phyloP scores from a whole-genome alignment of 2,329 filamentous ascomycete genomes.

The Dactylonectria macrodidyma region DNA sequence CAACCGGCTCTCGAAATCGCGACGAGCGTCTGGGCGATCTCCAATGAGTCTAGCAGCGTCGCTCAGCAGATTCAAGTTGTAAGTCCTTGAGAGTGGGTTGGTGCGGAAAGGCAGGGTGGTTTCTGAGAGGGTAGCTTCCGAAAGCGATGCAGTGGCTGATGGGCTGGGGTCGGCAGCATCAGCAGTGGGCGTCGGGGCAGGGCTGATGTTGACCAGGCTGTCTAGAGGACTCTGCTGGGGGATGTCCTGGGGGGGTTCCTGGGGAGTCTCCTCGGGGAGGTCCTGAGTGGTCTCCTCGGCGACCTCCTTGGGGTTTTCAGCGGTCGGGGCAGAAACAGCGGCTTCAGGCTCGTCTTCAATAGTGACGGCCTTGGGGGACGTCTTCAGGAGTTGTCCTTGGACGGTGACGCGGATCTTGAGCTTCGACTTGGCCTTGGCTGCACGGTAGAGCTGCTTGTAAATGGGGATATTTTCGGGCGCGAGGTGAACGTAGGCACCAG shows the following conservation, averaged over 20 bases:
- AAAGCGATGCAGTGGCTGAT: slow-evolving; percentile 31
- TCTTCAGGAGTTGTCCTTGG: slow-evolving; percentile 52
- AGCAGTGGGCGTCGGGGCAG: slow-evolving; percentile 34
- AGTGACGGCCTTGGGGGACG: slow-evolving; percentile 59
- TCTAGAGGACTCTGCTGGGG: slow-evolving; percentile 36
- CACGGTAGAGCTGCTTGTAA: slow-evolving; percentile 97
- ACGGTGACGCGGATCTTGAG: slow-evolving; percentile 85
- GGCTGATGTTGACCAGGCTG: slow-evolving; percentile 31
- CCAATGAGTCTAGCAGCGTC: slow-evolving; percentile 47
- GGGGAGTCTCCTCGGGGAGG: slow-evolving; percentile 22
- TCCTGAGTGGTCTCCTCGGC: slow-evolving; percentile 28
- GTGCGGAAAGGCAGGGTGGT: slow-evolving; percentile 43
- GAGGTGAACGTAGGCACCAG: slow-evolving; percentile 83
- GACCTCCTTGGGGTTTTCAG: slow-evolving; percentile 26
- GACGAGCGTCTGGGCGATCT: slow-evolving; percentile 40
- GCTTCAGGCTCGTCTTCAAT: slow-evolving; percentile 66
- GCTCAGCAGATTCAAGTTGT: slow-evolving; percentile 45
- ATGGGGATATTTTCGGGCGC: slow-evolving; percentile 83
- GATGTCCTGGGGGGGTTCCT: slow-evolving; percentile 23
- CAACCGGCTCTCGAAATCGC: slow-evolving; percentile 48
- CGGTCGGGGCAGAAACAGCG: slow-evolving; percentile 27
- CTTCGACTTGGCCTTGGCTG: slow-evolving; percentile 98
- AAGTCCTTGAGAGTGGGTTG: slow-evolving; percentile 46
- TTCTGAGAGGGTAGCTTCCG: slow-evolving; percentile 36
- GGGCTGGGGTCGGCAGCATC: slow-evolving; percentile 41